Evolutionary conservation across 441 rosid genomes (phyloP).

Genomic region (Euphorbia schlechtendalii): DNA sequence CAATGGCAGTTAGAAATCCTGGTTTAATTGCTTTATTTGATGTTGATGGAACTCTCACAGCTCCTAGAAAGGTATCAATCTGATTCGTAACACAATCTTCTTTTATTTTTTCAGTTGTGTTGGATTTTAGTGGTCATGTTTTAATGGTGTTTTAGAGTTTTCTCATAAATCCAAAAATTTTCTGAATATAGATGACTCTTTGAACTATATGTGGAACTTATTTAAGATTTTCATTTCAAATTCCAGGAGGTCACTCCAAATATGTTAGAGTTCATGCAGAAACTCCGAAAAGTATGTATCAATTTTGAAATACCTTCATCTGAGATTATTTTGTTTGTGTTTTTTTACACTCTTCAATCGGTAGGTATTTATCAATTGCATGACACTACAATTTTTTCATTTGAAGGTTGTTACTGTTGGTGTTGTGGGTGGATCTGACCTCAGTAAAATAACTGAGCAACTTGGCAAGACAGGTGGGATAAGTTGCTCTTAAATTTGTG

Average conservation of each 20-base stretch:
- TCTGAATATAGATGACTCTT: not conserved
- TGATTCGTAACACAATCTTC: not conserved
- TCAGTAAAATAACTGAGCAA: constrained; percentile 85
- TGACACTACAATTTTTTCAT: constrained; percentile 8
- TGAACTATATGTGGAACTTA: not conserved
- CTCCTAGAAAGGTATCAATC: constrained; percentile 69
- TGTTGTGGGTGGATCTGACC: constrained; percentile 96
- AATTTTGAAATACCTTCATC: not conserved
- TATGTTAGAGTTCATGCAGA: constrained; percentile 60
- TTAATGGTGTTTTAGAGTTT: not conserved
- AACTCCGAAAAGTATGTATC: constrained; percentile 57
- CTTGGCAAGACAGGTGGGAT: constrained; percentile 73
- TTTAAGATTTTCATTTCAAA: constrained; percentile 2
- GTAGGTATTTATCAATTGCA: not conserved
- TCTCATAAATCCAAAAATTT: no score
- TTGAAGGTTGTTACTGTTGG: constrained; percentile 77
- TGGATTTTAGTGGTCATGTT: not conserved
- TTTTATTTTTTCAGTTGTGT: constrained; percentile 9
- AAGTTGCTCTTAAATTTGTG: constrained; percentile 1
- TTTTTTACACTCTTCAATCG: not conserved
- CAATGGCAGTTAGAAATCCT: constrained; percentile 49
- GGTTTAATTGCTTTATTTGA: constrained; percentile 63
- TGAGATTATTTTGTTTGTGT: not conserved
- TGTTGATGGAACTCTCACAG: constrained; percentile 64
- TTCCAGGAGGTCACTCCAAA: constrained; percentile 44